Evolutionary conservation across 1,284 basidiomycete species (phyloP).

Genomic region (Rhodotorula sp.): DNA sequence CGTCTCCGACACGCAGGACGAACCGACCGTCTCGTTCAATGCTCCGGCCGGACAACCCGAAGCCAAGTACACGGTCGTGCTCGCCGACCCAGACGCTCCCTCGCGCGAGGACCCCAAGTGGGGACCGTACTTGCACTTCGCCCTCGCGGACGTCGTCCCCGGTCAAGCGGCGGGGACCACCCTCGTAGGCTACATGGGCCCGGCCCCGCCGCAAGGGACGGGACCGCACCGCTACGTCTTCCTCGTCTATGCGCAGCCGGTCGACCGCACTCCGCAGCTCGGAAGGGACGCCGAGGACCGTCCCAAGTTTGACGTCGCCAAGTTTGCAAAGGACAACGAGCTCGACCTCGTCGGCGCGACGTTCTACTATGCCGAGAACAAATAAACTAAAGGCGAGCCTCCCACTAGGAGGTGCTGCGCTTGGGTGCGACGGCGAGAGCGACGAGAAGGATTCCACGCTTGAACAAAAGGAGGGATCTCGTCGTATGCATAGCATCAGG

Average conservation of each 20-base stretch:
- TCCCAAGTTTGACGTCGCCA: background rate
- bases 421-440: background rate
- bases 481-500: too few relatives aligned
- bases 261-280: constrained; percentile 7
- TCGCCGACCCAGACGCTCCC: constrained; percentile 15
- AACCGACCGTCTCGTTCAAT: constrained; percentile 13
- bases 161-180: background rate
- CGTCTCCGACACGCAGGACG: constrained; percentile 7
- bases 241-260: constrained; percentile 4
- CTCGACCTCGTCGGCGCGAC: constrained; percentile 3
- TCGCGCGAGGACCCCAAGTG: constrained; percentile 4
- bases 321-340: constrained; percentile 10
- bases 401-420: background rate
- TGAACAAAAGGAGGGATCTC: too few relatives aligned
- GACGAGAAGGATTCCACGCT: too few relatives aligned
- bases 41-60: background rate
- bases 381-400: background rate
- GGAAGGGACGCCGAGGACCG: constrained; percentile 1
- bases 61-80: constrained; percentile 8
- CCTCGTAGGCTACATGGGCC: constrained; percentile 7
- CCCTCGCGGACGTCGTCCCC: constrained; percentile 10
- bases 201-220: constrained; percentile 8
- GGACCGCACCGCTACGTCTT: constrained; percentile 18
- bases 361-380: constrained; percentile 14
- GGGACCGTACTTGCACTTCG: constrained; percentile 4